These are phyloP conservation scores for Scedosporium minutisporum DNA, from an alignment of 2,329 filamentous ascomycete species.

Conservation along the genomic window DNA sequence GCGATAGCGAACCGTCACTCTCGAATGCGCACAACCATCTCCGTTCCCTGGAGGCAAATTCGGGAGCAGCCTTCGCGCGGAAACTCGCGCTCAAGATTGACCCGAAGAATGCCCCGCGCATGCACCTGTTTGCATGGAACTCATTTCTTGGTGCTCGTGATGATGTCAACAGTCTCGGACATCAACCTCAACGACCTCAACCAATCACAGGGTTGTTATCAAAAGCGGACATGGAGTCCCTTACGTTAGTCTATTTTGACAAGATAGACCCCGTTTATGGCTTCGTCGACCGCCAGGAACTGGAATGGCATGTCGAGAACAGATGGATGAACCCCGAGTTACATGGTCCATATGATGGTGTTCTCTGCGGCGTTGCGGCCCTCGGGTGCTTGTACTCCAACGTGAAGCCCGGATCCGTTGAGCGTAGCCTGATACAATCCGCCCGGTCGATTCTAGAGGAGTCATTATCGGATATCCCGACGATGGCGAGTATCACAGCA, in stretches of 20 bases:
- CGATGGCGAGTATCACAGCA: constrained; percentile 29
- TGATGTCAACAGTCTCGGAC: constrained; percentile 11
- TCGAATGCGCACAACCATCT: constrained; percentile 17
- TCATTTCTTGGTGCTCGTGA: constrained; percentile 20
- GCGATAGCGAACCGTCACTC: constrained; percentile 6
- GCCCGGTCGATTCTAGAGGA: constrained; percentile 37
- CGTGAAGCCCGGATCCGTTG: constrained; percentile 25
- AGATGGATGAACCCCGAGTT: constrained; percentile 23
- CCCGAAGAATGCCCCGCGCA: constrained; percentile 38
- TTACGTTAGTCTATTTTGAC: constrained; percentile 40
- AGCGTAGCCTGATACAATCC: constrained; percentile 34
- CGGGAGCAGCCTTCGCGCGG: constrained; percentile 45
- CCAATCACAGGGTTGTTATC: constrained; percentile 36
- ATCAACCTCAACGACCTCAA: constrained; percentile 16
- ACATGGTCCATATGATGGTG: constrained; percentile 30
- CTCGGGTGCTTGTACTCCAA: constrained; percentile 43
- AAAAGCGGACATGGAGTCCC: constrained; percentile 33
- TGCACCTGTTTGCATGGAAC: constrained; percentile 50
- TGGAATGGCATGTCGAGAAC: constrained; percentile 19
- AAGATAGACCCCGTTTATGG: constrained; percentile 44
- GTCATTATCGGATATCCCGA: constrained; percentile 20
- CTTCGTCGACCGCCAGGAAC: constrained; percentile 28
- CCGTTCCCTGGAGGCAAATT: constrained; percentile 44
- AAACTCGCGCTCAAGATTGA: constrained; percentile 42
- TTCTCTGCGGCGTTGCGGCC: constrained; percentile 46